phyloP scores from a whole-genome alignment of 2,329 filamentous ascomycete genomes.

The Akanthomyces muscarius region DNA sequence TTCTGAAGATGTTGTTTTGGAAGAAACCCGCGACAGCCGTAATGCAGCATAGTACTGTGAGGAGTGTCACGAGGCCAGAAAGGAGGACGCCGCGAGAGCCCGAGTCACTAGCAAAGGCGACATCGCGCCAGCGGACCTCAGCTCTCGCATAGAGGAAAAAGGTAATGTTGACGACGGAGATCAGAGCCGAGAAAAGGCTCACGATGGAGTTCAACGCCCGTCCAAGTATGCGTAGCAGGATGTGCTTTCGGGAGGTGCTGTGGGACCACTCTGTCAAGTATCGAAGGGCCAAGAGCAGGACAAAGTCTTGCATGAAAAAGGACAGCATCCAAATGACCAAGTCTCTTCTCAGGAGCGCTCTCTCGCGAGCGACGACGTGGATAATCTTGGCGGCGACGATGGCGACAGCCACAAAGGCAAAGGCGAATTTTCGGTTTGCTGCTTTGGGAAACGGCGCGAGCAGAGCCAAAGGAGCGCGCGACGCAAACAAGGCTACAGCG shows the following conservation, averaged over 20 bases:
- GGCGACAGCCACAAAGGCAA: slow-evolving; percentile 15
- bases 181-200: background rate
- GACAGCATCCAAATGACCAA: slow-evolving; percentile 15
- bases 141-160: slow-evolving; percentile 31
- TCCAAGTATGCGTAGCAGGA: background rate
- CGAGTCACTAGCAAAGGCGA: slow-evolving; percentile 25
- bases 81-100: slow-evolving; percentile 25
- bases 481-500: slow-evolving; percentile 6
- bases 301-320: slow-evolving; percentile 15
- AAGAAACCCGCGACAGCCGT: slow-evolving; percentile 21
- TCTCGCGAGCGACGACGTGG: slow-evolving; percentile 12
- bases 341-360: slow-evolving; percentile 11
- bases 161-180: slow-evolving; percentile 24
- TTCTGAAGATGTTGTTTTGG: slow-evolving; percentile 23
- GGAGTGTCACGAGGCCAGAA: slow-evolving; percentile 24
- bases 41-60: slow-evolving; percentile 17
- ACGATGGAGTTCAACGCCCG: background rate
- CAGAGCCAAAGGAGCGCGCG: slow-evolving; percentile 5
- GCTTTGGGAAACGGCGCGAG: background rate
- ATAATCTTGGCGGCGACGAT: slow-evolving; percentile 15
- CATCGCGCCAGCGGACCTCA: slow-evolving; percentile 29
- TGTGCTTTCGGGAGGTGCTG: background rate
- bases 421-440: slow-evolving; percentile 12
- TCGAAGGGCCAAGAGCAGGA: slow-evolving; percentile 7
- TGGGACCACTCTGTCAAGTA: slow-evolving; percentile 9